Percentiles rank a stretch among this genome's conserved stretches.
These are phyloP conservation scores for Cyclocybe aegerita DNA, from an alignment of 768 basidiomycete species.

Conservation along the genomic window DNA sequence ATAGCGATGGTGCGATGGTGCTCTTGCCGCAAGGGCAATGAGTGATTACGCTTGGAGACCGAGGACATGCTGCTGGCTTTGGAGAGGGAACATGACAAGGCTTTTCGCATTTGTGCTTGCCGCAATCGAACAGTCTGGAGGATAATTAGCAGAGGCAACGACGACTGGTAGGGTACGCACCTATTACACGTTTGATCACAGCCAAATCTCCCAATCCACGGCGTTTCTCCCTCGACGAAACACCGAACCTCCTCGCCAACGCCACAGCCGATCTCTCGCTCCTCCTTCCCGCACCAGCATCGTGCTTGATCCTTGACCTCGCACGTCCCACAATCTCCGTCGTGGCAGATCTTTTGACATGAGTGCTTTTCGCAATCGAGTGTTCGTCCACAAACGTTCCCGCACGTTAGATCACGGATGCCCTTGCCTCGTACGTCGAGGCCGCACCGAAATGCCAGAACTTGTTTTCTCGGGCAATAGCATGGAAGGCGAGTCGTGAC, in stretches of 20 bases:
- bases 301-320: slow-evolving; percentile 44
- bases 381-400: slow-evolving; percentile 38
- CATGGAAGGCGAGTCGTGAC: slow-evolving; percentile 77
- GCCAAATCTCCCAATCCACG: slow-evolving; percentile 62
- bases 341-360: slow-evolving; percentile 74
- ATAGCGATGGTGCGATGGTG: slow-evolving; percentile 39
- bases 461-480: slow-evolving; percentile 67
- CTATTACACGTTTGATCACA: slow-evolving; percentile 66
- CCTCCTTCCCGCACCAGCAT: slow-evolving; percentile 84
- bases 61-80: slow-evolving; percentile 62
- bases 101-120: slow-evolving; percentile 68
- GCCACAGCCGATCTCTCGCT: slow-evolving; percentile 63
- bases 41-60: slow-evolving; percentile 62
- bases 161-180: slow-evolving; percentile 26
- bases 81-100: slow-evolving; percentile 76
- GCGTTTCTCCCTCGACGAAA: slow-evolving; percentile 37
- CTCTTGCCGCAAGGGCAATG: slow-evolving; percentile 84
- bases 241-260: slow-evolving; percentile 47
- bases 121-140: slow-evolving; percentile 72
- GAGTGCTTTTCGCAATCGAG: slow-evolving; percentile 74
- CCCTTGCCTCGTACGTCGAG: slow-evolving; percentile 30
- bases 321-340: slow-evolving; percentile 73
- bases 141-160: background rate
- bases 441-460: slow-evolving; percentile 61
- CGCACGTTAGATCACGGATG: slow-evolving; percentile 39